Conservation (phyloP, 257 asterid genomes). For the Petrea volubilis region DNA sequence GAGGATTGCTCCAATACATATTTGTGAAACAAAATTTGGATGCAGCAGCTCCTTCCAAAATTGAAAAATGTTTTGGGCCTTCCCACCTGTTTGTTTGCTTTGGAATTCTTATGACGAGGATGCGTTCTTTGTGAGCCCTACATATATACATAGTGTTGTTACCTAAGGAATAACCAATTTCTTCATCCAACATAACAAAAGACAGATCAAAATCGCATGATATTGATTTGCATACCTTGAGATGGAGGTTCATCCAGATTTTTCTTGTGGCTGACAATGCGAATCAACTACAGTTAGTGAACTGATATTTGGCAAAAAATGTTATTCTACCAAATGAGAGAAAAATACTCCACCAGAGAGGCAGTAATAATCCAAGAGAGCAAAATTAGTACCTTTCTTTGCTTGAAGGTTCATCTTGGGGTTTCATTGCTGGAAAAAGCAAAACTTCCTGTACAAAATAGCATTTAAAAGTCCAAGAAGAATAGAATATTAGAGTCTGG, state of each 20-base stretch:
- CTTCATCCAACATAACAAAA: neutral
- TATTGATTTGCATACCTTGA: constrained; percentile 34
- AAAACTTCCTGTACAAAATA: constrained; percentile 25
- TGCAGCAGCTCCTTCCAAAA: too few relatives aligned
- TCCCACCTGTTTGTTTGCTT: too few relatives aligned
- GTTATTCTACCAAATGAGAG: too few relatives aligned
- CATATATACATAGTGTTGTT: neutral
- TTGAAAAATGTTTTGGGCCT: too few relatives aligned
- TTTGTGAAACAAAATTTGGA: too few relatives aligned
- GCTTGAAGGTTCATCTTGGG: constrained; percentile 25
- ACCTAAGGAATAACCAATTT: neutral
- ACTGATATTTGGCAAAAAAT: too few relatives aligned
- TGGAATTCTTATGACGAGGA: constrained; percentile 6
- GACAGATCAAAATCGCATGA: neutral
- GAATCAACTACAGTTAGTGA: too few relatives aligned
- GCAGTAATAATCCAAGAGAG: neutral
- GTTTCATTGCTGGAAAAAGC: constrained; percentile 35
- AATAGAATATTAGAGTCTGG: neutral
- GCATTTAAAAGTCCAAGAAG: neutral
- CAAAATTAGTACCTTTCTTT: constrained; percentile 23
- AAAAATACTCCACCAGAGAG: too few relatives aligned
- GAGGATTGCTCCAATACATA: too few relatives aligned
- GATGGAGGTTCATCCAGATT: constrained; percentile 28
- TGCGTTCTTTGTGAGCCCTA: constrained; percentile 27
- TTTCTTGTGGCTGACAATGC: constrained; percentile 28